Percentiles rank a stretch among this genome's conserved stretches.
Conservation (phyloP, 495 filamentous ascomycete species). For the Hypoxylon perforatum region DNA sequence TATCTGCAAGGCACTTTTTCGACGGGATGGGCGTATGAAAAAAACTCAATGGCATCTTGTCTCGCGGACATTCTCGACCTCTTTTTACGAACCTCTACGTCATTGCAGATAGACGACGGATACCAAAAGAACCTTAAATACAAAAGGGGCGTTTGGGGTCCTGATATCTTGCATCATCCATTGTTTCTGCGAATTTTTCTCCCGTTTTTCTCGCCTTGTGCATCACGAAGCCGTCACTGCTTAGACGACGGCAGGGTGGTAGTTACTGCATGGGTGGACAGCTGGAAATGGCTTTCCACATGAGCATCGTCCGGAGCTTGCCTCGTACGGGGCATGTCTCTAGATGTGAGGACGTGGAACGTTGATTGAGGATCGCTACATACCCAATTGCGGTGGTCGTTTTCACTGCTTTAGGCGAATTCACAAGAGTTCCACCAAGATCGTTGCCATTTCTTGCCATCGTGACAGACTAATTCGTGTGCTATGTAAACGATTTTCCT, state of each 20-base stretch:
- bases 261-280: constrained; percentile 64
- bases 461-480: background rate
- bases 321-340: constrained; percentile 42
- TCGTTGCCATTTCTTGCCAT: constrained; percentile 3
- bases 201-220: constrained; percentile 51
- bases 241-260: constrained; percentile 51
- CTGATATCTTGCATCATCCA: constrained; percentile 85
- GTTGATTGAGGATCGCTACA: constrained; percentile 67
- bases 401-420: constrained; percentile 66
- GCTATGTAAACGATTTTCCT: background rate
- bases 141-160: constrained; percentile 74
- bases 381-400: constrained; percentile 58
- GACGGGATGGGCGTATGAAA: constrained; percentile 63
- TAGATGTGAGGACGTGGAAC: constrained; percentile 66
- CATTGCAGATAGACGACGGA: constrained; percentile 82
- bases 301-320: constrained; percentile 39
- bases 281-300: constrained; percentile 64
- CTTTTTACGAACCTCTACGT: constrained; percentile 50
- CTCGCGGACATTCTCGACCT: constrained; percentile 44
- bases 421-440: constrained; percentile 61
- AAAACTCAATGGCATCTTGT: constrained; percentile 50
- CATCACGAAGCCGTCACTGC: constrained; percentile 47
- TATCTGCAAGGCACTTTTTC: constrained; percentile 63
- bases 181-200: constrained; percentile 54
- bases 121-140: constrained; percentile 64